Percentiles rank a stretch among this genome's conserved stretches.
These are phyloP conservation scores for Cryphonectria carpinicola DNA, from an alignment of 2,329 filamentous ascomycete genomes.

Conservation along the genomic window DNA sequence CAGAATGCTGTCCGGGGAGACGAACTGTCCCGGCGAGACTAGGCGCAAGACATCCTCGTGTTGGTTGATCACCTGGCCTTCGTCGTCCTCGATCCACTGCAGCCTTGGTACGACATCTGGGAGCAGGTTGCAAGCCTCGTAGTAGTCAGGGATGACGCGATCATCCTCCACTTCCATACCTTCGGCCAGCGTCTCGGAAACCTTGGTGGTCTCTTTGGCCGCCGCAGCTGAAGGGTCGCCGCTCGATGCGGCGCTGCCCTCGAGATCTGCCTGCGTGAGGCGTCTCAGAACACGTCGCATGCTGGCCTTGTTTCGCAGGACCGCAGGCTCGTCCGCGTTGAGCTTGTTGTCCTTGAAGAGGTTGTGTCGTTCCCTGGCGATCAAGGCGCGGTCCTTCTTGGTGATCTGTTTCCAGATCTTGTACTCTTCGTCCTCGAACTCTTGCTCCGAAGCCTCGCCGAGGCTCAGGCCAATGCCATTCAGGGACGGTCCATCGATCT, in stretches of 20 bases:
- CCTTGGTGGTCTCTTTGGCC: conserved; percentile 52
- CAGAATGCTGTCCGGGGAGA: conserved; percentile 73
- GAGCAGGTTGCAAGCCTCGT: conserved; percentile 82
- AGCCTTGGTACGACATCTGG: conserved; percentile 80
- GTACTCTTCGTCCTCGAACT: conserved; percentile 90
- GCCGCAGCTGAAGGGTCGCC: conserved; percentile 52
- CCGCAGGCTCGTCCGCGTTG: conserved; percentile 84
- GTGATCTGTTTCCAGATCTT: conserved; percentile 99
- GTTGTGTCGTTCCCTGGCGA: conserved; percentile 82
- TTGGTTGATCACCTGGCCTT: conserved; percentile 87
- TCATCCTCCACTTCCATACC: conserved; percentile 92
- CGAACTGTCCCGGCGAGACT: conserved; percentile 75
- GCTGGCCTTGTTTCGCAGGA: conserved; percentile 80
- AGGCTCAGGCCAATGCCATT: conserved; percentile 67
- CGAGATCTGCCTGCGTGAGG: conserved; percentile 68
- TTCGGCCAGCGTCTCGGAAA: conserved; percentile 75
- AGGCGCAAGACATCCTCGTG: conserved; percentile 82
- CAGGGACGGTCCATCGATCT: conserved; percentile 78
- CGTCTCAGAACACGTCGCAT: conserved; percentile 89
- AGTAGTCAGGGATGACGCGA: conserved; percentile 88
- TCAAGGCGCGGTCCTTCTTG: conserved; percentile 87
- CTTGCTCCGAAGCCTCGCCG: conserved; percentile 71
- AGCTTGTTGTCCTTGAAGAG: conserved; percentile 85
- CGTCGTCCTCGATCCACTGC: conserved; percentile 86
- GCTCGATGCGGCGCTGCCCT: conserved; percentile 45